Evolutionary conservation across 495 filamentous ascomycete species (phyloP), one percentile per base, ranked within the genome.

Genomic region (Lasiosphaeria ovina): DNA sequence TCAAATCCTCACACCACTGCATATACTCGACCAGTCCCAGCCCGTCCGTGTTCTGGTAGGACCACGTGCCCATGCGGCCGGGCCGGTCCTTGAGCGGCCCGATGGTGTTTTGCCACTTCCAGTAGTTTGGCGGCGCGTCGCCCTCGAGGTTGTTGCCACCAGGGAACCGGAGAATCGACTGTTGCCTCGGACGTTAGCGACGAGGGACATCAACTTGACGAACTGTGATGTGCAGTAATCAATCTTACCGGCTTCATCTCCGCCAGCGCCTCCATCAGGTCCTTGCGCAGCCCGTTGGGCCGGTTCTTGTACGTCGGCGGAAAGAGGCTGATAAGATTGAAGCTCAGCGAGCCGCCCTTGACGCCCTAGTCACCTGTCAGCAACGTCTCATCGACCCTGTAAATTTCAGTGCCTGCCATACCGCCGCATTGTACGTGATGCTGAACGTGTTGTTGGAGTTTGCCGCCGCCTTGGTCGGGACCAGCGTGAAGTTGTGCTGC

Each of bases 61-160:
- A 71, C 87, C 87, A 90, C 48, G 80, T 73, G 34, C 81, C 85
- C 14, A 81, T 69, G 57, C 83, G 76, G 34, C 87, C 87, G 0
- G 86, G 84, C 7, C 87, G 77, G 50, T 88, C 72, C 33, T 80
- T 83, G 4, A 89, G 73, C 0, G 83, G 81, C 0, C 87, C 87
- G 52, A 90, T 81, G 3, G 85, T 88, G 55, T 83, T 74, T 62
- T 87, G 85, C 88, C 87, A 90, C 48, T 83, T 80, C 85, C 87
- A 90, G 62, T 79, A 77, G 48, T 73, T 76, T n/a, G 67, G 70
- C 35, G 79, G 74, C 31, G 68, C 80, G 42, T 80, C 66, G 24
- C 85, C 85, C 61, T 87, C 85, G 59, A 88, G 69, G 66, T 87
- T 88, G 65, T 89, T 89, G 1, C 87, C 87, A 24, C 86, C 87